Evolutionary conservation across 768 basidiomycete genomes (phyloP), one percentile per base, ranked within the genome.

Genomic region (Epithele typhae): DNA sequence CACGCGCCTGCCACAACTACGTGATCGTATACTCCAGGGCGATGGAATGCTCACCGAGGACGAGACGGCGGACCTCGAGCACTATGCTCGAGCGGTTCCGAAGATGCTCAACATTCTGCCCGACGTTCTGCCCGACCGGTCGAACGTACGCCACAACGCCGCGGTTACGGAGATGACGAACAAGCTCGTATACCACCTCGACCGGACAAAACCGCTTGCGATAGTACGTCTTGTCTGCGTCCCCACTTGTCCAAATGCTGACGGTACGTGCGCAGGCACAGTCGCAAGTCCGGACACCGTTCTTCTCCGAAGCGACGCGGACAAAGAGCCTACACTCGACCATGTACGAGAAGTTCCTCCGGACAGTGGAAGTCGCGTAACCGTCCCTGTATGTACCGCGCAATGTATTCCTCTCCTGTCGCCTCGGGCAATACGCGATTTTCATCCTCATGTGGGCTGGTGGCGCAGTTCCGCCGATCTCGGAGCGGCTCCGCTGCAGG

Each of bases 81-180:
- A 77, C 22, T 65, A 90, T 11, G 64, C 73, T 0, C 76, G 80
- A 33, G 68, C 68, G 18, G 72, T 84, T 36, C 84, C 87, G 1
- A 80, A 73, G 56, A 68, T 90, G 24, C 79, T 92, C 45, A 73
- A 72, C 3, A 64, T 82, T 23, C 67, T 92, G 1, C 87, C 90
- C 0, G 82, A 87, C 51, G 70, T 88, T 4, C 66, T 90, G 23
- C 71, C 68, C 45, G 72, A 84, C 41, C 68, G 70, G 21, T 64
- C 66, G 33, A 80, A 90, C 54, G 64, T 73, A n/a, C 71, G 83
- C 43, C 85, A 88, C 63, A 75, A 68, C 45, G 83, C 83, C 9
- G 87, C 87, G 4, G 58, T 87, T 37, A 76, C 83, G 22, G 81
- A 82, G 56, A 91, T 92, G 84, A 75, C 82, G 38, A 69, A 76